Conservation (phyloP, 2,329 filamentous ascomycete genomes). For the Septoria linicola region DNA sequence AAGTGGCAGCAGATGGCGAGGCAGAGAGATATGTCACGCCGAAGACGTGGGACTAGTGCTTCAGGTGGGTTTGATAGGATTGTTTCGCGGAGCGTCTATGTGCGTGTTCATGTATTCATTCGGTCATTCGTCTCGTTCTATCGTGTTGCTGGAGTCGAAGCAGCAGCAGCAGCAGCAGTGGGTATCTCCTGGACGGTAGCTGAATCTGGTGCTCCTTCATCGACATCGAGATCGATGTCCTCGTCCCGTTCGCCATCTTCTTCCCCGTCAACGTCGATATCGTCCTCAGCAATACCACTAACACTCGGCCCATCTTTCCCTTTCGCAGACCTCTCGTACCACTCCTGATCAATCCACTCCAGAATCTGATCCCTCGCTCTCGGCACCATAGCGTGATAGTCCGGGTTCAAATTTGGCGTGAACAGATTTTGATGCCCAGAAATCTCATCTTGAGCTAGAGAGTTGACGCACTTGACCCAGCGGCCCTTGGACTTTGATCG, state of each 20-base stretch:
- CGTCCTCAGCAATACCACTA: neutral
- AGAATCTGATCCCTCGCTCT: constrained; percentile 65
- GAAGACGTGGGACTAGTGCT: no score
- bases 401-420: constrained; percentile 67
- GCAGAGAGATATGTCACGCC: no score
- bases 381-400: constrained; percentile 65
- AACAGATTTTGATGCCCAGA: constrained; percentile 82
- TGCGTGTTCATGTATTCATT: no score
- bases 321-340: constrained; percentile 32
- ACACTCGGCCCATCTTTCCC: neutral
- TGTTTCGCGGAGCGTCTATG: no score
- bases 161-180: no score
- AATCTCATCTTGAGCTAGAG: constrained; percentile 75
- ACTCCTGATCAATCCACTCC: constrained; percentile 53
- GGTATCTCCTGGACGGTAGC: no score
- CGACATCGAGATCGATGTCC: neutral
- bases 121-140: no score
- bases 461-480: constrained; percentile 75
- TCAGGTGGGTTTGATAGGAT: no score
- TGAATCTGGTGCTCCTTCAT: neutral
- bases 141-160: no score
- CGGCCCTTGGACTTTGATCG: constrained; percentile 43
- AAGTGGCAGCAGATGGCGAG: no score
- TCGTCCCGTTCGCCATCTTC: neutral
- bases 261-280: neutral